Conservation (phyloP, 2,329 filamentous ascomycete genomes). For the Aspergillus sp. region DNA sequence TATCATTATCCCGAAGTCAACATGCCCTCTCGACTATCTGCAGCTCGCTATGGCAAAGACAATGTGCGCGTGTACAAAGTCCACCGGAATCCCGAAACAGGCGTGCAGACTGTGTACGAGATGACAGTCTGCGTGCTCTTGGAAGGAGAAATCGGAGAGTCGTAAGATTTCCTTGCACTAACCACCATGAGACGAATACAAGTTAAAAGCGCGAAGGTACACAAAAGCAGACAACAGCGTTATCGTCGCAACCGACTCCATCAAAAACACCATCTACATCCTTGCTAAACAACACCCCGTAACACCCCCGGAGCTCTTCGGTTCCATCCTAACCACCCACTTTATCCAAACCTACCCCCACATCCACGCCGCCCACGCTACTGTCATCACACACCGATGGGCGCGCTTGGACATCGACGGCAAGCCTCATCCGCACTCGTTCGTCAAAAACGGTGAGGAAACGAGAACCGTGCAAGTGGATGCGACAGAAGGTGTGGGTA, state of each 20-base stretch:
- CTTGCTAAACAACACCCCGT: slow-evolving; percentile 90
- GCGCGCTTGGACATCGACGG: slow-evolving; percentile 80
- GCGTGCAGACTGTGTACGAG: slow-evolving; percentile 79
- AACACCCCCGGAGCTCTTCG: slow-evolving; percentile 87
- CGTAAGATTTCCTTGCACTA: slow-evolving; percentile 45
- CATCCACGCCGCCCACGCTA: slow-evolving; percentile 77
- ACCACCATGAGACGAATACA: background rate
- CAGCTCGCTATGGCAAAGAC: slow-evolving; percentile 61
- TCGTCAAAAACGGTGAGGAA: slow-evolving; percentile 83
- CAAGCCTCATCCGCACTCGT: slow-evolving; percentile 89
- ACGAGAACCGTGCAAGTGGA: slow-evolving; percentile 73
- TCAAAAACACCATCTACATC: slow-evolving; percentile 97
- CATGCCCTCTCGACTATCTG: slow-evolving; percentile 35
- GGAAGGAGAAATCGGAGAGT: slow-evolving; percentile 82
- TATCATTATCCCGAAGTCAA: background rate
- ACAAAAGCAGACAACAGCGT: slow-evolving; percentile 90
- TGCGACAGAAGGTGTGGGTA: slow-evolving; percentile 60
- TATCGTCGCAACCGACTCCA: slow-evolving; percentile 91
- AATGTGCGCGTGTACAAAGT: slow-evolving; percentile 98
- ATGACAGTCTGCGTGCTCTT: slow-evolving; percentile 92
- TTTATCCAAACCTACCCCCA: slow-evolving; percentile 84
- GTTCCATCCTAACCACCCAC: slow-evolving; percentile 74
- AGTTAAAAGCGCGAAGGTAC: slow-evolving; percentile 54
- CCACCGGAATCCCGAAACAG: slow-evolving; percentile 67
- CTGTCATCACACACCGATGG: slow-evolving; percentile 82